phyloP scores from a whole-genome alignment of 306 rosid species.

The Castanospermum australe region DNA sequence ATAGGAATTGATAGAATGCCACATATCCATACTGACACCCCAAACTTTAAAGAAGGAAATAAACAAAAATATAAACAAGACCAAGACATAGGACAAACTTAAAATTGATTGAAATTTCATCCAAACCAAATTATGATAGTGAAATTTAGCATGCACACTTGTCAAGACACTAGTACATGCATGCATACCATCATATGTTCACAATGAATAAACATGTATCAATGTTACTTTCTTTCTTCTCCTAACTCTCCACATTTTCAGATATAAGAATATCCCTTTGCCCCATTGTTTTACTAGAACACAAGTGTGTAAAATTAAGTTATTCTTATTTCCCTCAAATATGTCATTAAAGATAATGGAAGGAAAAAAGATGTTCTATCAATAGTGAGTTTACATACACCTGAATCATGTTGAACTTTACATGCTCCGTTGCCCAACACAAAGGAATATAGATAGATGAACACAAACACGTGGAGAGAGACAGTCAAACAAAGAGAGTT shows the following conservation, averaged over 20 bases:
- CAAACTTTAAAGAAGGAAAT: background rate
- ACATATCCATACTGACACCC: background rate
- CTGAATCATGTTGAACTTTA: background rate
- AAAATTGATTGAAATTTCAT: background rate
- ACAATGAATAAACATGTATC: background rate
- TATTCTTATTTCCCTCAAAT: conserved; percentile 14
- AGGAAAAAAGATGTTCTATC: background rate
- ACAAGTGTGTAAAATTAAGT: background rate
- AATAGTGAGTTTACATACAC: background rate
- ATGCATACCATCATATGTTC: background rate
- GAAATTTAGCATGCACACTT: background rate
- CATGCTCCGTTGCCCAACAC: background rate
- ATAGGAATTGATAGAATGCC: background rate
- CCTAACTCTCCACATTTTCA: background rate
- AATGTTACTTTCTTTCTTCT: background rate
- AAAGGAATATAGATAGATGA: background rate
- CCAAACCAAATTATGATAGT: background rate
- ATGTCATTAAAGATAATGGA: background rate
- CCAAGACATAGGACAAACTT: background rate
- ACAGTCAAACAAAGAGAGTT: background rate
- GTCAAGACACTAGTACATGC: background rate
- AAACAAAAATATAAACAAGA: background rate
- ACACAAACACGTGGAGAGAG: too few relatives aligned
- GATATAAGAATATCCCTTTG: background rate
- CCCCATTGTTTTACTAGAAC: background rate